phyloP scores from a whole-genome alignment of 768 basidiomycete species.

The Brasilioporus rufonigricans region DNA sequence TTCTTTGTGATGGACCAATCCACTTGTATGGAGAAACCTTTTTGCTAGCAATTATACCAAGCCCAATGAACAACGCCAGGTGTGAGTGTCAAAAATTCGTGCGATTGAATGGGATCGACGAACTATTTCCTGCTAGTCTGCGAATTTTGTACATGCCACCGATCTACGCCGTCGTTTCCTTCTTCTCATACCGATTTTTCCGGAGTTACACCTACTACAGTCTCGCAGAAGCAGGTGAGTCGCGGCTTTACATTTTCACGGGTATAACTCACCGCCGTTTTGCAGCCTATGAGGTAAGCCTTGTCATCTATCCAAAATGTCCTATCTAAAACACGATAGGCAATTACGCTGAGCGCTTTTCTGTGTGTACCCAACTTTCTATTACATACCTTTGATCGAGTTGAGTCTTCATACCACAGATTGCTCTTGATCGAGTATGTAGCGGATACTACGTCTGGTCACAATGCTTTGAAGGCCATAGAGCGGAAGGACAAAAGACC shows the following conservation, averaged over 20 bases:
- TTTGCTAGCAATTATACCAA: conserved; percentile 64
- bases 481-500: conserved; percentile 74
- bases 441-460: conserved; percentile 61
- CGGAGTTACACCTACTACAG: conserved; percentile 68
- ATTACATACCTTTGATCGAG: not conserved
- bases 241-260: conserved; percentile 3
- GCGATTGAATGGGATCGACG: not conserved
- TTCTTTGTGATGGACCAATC: not conserved
- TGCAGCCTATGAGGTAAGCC: conserved; percentile 65
- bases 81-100: conserved; percentile 43
- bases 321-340: conserved; percentile 41
- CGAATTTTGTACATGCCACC: conserved; percentile 84
- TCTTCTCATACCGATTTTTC: conserved; percentile 84
- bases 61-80: conserved; percentile 73
- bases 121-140: conserved; percentile 41
- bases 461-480: conserved; percentile 65
- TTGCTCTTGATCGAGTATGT: conserved; percentile 85
- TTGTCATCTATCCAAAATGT: not conserved
- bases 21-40: not conserved
- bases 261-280: conserved; percentile 25
- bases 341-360: conserved; percentile 83
- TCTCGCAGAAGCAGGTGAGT: conserved; percentile 49
- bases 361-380: conserved; percentile 47
- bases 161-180: conserved; percentile 78
- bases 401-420: conserved; percentile 34